Base-by-base conservation (phyloP, 805 yeast genomes). In the Saccharomycopsis oosterbeekiorum region DNA sequence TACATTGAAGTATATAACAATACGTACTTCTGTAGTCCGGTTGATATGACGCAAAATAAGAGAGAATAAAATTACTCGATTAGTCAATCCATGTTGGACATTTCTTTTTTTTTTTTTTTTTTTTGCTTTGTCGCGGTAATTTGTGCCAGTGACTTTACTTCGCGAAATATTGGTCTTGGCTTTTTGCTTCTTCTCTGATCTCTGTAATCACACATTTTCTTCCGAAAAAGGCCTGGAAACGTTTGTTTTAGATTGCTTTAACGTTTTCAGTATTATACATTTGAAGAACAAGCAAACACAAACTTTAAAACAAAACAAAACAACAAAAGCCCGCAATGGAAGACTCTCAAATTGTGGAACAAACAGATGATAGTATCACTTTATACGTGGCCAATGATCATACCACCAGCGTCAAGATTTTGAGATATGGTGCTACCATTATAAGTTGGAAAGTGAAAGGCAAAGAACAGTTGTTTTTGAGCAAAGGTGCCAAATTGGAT, bases 391-490 rank as follows among this genome's bases (percentile, higher is more conserved):
- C 4, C 75, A 47, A 47, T 24, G 53, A 80, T 65, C 72, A 79
- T 1, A 67, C 71, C 41, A 82, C 94, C 19, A 71, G 75, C 17
- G 89, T 83, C n/a, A 80, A 83, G 59, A 80, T 94, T 62, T 80
- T 94, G 62, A 84, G 86, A 64, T 89, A 82, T 67, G 99, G 99
- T 40, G 99, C 98, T 60, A 89, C 92, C 21, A 84, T 92, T 3
- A 73, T 82, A 40, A 88, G 97, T 0, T 94, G 98, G 98, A 79
- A 75, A 58, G 70, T 85, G 40, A 75, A 80, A 24, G 89, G 87
- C 39, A 72, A 76, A 59, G 97, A 94, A 72, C 92, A 89, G 74
- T 78, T 94, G 61, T 94, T 97, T 96, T 75, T 86, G 37, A 81
- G 86, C 8, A 71, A 76, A 11, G 93, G 82, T 43, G 96, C 98